Evolutionary conservation across 805 yeast genomes (phyloP).

Genomic region (Candida takata): DNA sequence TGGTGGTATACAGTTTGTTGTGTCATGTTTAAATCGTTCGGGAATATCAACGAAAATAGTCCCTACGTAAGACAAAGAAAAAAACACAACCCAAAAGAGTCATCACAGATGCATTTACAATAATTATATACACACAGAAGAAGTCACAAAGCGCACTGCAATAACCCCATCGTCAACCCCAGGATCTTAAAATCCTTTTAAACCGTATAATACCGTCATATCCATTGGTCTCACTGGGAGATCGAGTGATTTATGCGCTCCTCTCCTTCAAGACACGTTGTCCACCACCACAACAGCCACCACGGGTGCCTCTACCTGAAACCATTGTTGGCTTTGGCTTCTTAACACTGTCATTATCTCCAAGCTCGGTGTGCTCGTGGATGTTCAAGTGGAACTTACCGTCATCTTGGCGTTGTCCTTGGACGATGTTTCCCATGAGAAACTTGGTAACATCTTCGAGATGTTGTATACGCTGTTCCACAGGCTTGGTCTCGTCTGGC

Average conservation of each 20-base stretch:
- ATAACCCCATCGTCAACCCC: not conserved
- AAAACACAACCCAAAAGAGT: too few relatives aligned
- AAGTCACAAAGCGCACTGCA: not conserved
- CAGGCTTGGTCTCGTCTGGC: slow-evolving; percentile 42
- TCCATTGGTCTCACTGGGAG: too few relatives aligned
- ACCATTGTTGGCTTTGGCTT: slow-evolving; percentile 44
- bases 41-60: too few relatives aligned
- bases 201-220: too few relatives aligned
- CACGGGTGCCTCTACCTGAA: slow-evolving; percentile 45
- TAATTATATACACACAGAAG: too few relatives aligned
- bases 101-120: too few relatives aligned
- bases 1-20: too few relatives aligned
- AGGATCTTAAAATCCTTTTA: not conserved
- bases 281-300: slow-evolving; percentile 22
- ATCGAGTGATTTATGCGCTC: slow-evolving; percentile 4
- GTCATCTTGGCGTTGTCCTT: slow-evolving; percentile 48
- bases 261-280: slow-evolving; percentile 12
- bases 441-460: slow-evolving; percentile 68
- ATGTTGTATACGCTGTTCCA: slow-evolving; percentile 44
- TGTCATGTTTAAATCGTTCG: too few relatives aligned
- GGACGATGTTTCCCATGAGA: slow-evolving; percentile 74
- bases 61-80: too few relatives aligned
- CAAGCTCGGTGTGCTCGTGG: slow-evolving; percentile 79
- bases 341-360: slow-evolving; percentile 80
- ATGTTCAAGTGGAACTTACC: slow-evolving; percentile 54